These are phyloP conservation scores for Pyrus bretschneideri DNA, from an alignment of 306 rosid species.

Conservation along the genomic window DNA sequence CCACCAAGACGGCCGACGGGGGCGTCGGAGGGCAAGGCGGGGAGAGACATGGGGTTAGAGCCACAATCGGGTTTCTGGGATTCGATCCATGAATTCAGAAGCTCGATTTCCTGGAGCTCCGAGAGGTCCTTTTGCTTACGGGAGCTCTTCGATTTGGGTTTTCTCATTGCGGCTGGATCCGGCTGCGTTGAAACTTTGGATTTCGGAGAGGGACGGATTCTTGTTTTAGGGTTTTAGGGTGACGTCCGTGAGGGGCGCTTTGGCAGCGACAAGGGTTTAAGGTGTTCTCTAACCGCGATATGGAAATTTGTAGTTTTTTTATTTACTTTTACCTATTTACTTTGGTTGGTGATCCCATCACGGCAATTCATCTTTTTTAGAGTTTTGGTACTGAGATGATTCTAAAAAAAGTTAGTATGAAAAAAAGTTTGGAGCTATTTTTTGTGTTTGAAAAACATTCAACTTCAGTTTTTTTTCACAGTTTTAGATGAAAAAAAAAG, in stretches of 20 bases:
- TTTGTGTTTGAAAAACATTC: no score
- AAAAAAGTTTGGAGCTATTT: no score
- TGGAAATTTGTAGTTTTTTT: no score
- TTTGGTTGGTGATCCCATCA: no score
- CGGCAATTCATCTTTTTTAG: no score
- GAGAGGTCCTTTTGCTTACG: conserved; percentile 36
- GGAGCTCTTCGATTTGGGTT: conserved; percentile 39
- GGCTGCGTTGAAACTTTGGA: background rate
- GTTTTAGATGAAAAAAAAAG: no score
- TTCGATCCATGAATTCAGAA: conserved; percentile 57
- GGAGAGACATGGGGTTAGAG: conserved; percentile 54
- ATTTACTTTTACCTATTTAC: no score
- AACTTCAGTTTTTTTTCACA: no score
- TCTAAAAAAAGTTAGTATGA: no score
- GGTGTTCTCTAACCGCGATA: no score
- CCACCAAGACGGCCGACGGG: conserved; percentile 37
- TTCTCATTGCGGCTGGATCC: conserved; percentile 34
- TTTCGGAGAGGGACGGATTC: background rate
- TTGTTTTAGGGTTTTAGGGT: background rate
- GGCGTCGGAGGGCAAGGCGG: conserved; percentile 33
- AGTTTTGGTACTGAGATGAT: no score
- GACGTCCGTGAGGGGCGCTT: background rate
- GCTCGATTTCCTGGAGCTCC: conserved; percentile 41
- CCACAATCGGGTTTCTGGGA: conserved; percentile 54
- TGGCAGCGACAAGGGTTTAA: background rate